phyloP scores from a whole-genome alignment of 140 eudicot species.

The Cichorium intybus region DNA sequence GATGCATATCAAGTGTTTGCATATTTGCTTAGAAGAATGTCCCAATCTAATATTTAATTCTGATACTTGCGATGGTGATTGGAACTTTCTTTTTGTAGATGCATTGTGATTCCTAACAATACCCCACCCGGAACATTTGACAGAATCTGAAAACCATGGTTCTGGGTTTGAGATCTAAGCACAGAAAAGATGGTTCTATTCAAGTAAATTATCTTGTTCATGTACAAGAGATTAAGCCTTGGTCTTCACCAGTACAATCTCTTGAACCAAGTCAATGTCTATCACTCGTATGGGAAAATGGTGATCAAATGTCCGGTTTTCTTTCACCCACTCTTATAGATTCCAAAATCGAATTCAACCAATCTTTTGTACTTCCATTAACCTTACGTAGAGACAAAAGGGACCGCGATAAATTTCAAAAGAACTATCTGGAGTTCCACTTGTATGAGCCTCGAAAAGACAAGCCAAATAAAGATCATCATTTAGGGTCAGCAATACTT shows the following conservation, averaged over 20 bases:
- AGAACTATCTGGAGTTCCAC: conserved; percentile 65
- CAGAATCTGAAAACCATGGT: conserved; percentile 46
- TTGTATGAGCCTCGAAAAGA: conserved; percentile 78
- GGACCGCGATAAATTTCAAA: conserved; percentile 50
- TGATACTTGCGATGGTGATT: conserved; percentile 8
- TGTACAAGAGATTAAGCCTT: conserved; percentile 74
- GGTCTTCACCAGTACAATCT: conserved; percentile 70
- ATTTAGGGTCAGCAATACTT: conserved; percentile 68
- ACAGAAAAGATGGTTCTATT: conserved; percentile 59
- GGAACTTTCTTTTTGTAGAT: conserved; percentile 27
- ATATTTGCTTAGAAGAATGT: conserved; percentile 17
- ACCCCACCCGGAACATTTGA: conserved; percentile 6
- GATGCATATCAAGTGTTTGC: conserved; percentile 25
- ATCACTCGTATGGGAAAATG: conserved; percentile 80
- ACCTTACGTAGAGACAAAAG: conserved; percentile 59
- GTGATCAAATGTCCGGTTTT: conserved; percentile 64
- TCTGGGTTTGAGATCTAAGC: conserved; percentile 73
- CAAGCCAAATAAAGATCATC: conserved; percentile 60
- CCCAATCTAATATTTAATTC: conserved; percentile 6
- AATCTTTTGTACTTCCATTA: conserved; percentile 57
- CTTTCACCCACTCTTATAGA: conserved; percentile 55
- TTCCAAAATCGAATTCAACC: conserved; percentile 56
- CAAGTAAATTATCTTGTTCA: conserved; percentile 71
- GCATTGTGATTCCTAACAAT: conserved; percentile 27
- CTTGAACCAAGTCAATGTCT: conserved; percentile 57